Conservation (phyloP, 495 filamentous ascomycete species). For the Amniculicola lignicola region DNA sequence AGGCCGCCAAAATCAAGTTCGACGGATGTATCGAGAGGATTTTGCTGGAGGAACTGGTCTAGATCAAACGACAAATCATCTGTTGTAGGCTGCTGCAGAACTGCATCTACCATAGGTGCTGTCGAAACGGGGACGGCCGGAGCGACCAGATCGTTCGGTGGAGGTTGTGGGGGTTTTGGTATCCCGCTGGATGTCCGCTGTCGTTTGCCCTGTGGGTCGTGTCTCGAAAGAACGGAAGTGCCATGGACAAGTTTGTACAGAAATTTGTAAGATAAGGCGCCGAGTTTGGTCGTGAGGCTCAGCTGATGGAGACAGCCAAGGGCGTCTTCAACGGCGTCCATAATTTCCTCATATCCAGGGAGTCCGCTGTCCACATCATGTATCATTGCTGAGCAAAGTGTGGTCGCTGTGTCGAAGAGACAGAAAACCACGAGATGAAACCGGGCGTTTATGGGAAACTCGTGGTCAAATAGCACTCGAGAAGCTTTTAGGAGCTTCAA, state of each 20-base stretch:
- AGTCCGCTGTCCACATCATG: constrained; percentile 47
- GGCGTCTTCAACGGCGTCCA: constrained; percentile 43
- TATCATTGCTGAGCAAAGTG: constrained; percentile 51
- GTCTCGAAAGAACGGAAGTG: background rate
- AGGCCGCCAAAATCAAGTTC: constrained; percentile 15
- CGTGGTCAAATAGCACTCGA: constrained; percentile 44
- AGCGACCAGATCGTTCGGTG: background rate
- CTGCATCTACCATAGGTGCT: background rate
- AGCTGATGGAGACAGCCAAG: constrained; percentile 44
- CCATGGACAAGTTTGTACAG: constrained; percentile 20
- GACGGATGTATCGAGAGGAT: constrained; percentile 1
- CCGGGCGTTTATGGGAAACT: constrained; percentile 47
- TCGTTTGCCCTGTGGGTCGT: background rate
- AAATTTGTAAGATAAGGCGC: constrained; percentile 23
- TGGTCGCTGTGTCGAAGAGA: constrained; percentile 51
- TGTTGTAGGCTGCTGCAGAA: constrained; percentile 3
- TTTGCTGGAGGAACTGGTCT: constrained; percentile 17
- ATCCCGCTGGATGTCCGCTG: background rate
- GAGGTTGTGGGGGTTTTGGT: background rate
- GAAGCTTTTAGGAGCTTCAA: constrained; percentile 46
- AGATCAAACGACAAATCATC: constrained; percentile 16
- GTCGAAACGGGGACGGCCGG: background rate
- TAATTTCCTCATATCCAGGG: constrained; percentile 44
- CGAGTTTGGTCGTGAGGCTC: constrained; percentile 40
- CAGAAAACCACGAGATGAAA: constrained; percentile 54